Conservation (phyloP, 257 asterid species). For the Cinchona pubescens region DNA sequence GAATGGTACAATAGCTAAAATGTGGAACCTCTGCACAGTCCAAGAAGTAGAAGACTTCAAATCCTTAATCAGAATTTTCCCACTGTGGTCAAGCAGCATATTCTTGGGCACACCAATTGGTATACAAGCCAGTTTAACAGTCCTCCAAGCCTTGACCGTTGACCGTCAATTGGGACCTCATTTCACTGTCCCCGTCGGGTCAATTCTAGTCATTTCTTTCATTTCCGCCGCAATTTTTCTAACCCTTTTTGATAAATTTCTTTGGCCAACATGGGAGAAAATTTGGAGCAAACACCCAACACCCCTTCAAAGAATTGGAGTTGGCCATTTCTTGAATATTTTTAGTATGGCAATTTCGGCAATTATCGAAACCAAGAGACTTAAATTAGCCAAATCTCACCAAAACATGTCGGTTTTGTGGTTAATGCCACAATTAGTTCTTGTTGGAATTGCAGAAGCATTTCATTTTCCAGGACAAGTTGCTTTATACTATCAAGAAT, state of each 20-base stretch:
- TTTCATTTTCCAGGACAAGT: slow-evolving; percentile 50
- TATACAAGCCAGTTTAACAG: slow-evolving; percentile 31
- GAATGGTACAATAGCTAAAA: slow-evolving; percentile 21
- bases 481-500: slow-evolving; percentile 34
- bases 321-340: slow-evolving; percentile 20
- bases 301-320: slow-evolving; percentile 26
- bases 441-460: slow-evolving; percentile 37
- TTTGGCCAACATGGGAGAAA: slow-evolving; percentile 27
- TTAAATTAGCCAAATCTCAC: slow-evolving; percentile 8
- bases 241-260: slow-evolving; percentile 13
- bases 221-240: slow-evolving; percentile 26
- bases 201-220: slow-evolving; percentile 30
- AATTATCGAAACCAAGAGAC: slow-evolving; percentile 20
- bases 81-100: slow-evolving; percentile 44
- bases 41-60: slow-evolving; percentile 51
- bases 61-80: slow-evolving; percentile 29
- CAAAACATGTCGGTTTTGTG: slow-evolving; percentile 24
- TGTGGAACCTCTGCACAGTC: slow-evolving; percentile 41
- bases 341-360: slow-evolving; percentile 21
- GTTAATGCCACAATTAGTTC: slow-evolving; percentile 24
- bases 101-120: slow-evolving; percentile 41
- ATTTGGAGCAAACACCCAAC: neutral
- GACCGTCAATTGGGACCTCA: slow-evolving; percentile 29
- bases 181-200: slow-evolving; percentile 39
- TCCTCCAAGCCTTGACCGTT: slow-evolving; percentile 42